Percentiles rank a stretch among this genome's conserved stretches.
Conservation (phyloP, 2,329 filamentous ascomycete genomes). For the Ophiostoma pallidulum region DNA sequence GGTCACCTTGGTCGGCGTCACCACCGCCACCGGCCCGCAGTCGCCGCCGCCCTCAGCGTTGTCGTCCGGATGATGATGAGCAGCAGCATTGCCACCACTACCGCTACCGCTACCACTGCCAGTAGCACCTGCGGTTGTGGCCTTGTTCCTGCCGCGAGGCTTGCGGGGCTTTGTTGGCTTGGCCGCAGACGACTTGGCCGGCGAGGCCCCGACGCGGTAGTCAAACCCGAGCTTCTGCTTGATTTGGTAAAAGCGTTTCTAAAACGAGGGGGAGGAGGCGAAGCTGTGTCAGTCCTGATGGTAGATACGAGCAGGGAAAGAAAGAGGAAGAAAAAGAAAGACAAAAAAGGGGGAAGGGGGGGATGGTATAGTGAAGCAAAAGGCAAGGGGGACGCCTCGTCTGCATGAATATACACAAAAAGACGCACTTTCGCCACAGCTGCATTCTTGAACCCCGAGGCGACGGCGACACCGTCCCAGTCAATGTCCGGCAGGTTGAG, state of each 20-base stretch:
- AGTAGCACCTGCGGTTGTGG: background rate
- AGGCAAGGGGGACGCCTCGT: no score
- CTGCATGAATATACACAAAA: no score
- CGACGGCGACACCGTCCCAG: conserved; percentile 36
- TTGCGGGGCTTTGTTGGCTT: no score
- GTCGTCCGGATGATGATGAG: no score
- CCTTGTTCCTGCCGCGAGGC: background rate
- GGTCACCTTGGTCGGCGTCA: conserved; percentile 1
- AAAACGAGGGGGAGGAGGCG: no score
- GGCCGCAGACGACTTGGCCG: background rate
- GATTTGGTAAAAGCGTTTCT: conserved; percentile 38
- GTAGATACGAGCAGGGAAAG: no score
- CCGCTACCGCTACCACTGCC: no score
- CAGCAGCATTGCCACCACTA: no score
- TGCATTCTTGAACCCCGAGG: conserved; percentile 35
- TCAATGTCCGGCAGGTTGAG: conserved; percentile 36
- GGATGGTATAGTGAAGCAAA: no score
- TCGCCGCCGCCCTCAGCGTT: conserved; percentile 10
- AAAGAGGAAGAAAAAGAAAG: background rate
- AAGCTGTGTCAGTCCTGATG: no score
- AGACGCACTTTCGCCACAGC: conserved; percentile 35
- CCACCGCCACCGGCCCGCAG: background rate
- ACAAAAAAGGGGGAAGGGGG: background rate
- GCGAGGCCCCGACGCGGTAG: conserved; percentile 6
- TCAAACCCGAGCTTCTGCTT: conserved; percentile 36